phyloP scores from a whole-genome alignment of 139 green algal species.

The Micractinium conductrix region DNA sequence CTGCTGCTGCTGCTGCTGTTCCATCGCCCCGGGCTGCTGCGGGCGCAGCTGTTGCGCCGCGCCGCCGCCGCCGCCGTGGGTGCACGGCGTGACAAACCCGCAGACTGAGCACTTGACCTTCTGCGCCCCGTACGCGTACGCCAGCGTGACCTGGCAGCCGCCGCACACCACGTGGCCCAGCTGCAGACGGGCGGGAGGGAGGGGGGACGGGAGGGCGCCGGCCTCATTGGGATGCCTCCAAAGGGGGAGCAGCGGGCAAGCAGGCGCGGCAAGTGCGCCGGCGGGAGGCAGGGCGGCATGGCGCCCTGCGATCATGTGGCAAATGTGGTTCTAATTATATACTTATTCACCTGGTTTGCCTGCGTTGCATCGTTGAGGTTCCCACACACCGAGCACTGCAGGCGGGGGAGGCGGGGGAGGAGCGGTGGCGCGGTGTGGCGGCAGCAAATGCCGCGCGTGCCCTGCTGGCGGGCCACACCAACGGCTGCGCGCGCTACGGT shows the following conservation, averaged over 20 bases:
- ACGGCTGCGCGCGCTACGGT: background rate
- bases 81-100: slow-evolving; percentile 80
- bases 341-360: too few relatives aligned
- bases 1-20: background rate
- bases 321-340: too few relatives aligned
- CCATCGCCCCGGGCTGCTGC: background rate
- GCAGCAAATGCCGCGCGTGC: background rate
- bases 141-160: slow-evolving; percentile 88
- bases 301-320: too few relatives aligned
- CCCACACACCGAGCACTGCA: slow-evolving; percentile 94
- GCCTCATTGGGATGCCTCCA: too few relatives aligned
- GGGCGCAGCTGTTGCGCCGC: background rate
- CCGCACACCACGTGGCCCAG: slow-evolving; percentile 89
- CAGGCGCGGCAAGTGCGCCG: too few relatives aligned
- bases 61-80: background rate
- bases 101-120: slow-evolving; percentile 94
- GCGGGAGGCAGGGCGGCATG: too few relatives aligned
- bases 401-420: background rate
- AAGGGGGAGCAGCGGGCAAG: too few relatives aligned
- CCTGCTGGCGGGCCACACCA: too few relatives aligned
- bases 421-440: background rate
- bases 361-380: slow-evolving; percentile 77
- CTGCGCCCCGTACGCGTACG: slow-evolving; percentile 88
- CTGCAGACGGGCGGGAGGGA: too few relatives aligned
- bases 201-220: too few relatives aligned